phyloP scores from a whole-genome alignment of 2,329 filamentous ascomycete genomes.

The Epichloe amarillans region DNA sequence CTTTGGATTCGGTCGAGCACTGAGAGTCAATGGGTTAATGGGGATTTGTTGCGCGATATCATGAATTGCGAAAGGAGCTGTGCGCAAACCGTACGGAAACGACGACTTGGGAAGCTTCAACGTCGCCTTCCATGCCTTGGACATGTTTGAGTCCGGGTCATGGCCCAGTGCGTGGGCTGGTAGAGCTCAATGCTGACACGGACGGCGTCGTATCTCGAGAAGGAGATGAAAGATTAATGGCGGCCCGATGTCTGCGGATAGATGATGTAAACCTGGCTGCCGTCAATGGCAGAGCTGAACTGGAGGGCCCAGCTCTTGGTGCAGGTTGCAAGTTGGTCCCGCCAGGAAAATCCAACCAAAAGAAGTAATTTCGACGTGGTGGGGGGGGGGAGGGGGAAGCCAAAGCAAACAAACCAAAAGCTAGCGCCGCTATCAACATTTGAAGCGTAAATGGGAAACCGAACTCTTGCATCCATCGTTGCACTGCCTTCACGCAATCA shows the following conservation, averaged over 20 bases:
- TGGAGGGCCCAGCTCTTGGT: too few relatives aligned
- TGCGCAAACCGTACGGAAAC: conserved; percentile 50
- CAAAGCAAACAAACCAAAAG: neutral
- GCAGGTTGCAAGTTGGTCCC: too few relatives aligned
- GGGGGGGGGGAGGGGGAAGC: too few relatives aligned
- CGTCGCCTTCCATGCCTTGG: conserved; percentile 59
- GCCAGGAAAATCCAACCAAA: neutral
- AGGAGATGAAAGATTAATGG: too few relatives aligned
- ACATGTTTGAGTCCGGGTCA: conserved; percentile 22
- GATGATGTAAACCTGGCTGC: too few relatives aligned
- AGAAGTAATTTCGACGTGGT: neutral
- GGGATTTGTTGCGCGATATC: neutral
- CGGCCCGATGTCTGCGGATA: too few relatives aligned
- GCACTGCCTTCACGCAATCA: neutral
- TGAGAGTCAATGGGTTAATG: conserved; percentile 15
- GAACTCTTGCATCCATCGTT: neutral
- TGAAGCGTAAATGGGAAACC: neutral
- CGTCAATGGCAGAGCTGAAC: too few relatives aligned
- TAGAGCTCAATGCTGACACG: neutral
- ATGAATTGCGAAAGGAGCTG: neutral
- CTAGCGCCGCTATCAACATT: neutral
- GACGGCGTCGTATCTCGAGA: too few relatives aligned
- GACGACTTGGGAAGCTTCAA: conserved; percentile 61
- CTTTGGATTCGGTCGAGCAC: conserved; percentile 37
- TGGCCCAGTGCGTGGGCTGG: conserved; percentile 9